Percentiles rank a stretch among this genome's conserved stretches.
Conservation (phyloP, 768 basidiomycete species). For the Myochromella boudieri region DNA sequence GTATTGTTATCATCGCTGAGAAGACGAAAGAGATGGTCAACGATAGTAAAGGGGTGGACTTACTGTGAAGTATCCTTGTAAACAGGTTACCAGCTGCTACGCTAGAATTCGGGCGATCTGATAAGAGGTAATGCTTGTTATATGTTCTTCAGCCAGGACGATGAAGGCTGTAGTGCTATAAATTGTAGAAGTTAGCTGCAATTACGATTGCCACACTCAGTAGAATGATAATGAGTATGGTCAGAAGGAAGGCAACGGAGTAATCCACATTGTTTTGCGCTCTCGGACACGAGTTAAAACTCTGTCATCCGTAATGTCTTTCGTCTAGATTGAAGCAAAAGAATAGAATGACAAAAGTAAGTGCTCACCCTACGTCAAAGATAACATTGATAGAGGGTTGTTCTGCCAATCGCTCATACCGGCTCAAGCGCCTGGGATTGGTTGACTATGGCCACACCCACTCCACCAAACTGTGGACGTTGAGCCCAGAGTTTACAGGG, state of each 20-base stretch:
- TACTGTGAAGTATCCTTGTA: neutral
- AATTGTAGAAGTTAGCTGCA: neutral
- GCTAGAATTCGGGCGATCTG: neutral
- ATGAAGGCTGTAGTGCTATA: no score
- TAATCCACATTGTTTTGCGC: slow-evolving; percentile 44
- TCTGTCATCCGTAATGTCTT: slow-evolving; percentile 30
- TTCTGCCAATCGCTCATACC: no score
- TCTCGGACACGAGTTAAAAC: slow-evolving; percentile 32
- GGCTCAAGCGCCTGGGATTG: no score
- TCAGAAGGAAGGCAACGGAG: slow-evolving; percentile 64
- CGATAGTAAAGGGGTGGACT: neutral
- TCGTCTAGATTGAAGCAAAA: slow-evolving; percentile 22
- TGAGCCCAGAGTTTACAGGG: no score
- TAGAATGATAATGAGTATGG: neutral
- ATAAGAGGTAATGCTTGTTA: no score
- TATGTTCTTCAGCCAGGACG: no score
- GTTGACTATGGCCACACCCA: no score
- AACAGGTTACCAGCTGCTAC: neutral
- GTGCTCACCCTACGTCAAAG: no score
- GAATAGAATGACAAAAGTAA: no score
- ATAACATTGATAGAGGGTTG: no score
- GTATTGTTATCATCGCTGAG: slow-evolving; percentile 9
- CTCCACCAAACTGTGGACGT: no score
- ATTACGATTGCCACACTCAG: no score
- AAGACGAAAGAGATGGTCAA: neutral